Percentiles rank a stretch among this genome's conserved stretches.
phyloP scores from a whole-genome alignment of 441 rosid genomes.

The Croton setiger region DNA sequence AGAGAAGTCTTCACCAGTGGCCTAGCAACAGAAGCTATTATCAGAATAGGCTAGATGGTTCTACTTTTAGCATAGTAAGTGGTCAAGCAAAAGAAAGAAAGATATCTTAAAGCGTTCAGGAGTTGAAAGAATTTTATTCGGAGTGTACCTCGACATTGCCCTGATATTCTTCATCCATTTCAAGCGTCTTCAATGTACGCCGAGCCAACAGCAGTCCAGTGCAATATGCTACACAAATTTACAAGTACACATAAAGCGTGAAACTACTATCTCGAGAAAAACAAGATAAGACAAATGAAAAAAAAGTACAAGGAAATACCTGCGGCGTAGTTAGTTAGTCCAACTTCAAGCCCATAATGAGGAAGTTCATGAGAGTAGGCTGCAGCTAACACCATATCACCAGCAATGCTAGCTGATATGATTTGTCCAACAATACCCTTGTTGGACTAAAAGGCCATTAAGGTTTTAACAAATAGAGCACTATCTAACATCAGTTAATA shows the following conservation, averaged over 20 bases:
- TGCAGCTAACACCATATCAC: constrained; percentile 73
- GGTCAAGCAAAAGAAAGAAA: too few species aligned
- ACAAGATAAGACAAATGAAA: too few species aligned
- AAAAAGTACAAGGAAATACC: too few species aligned
- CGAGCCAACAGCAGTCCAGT: constrained; percentile 93
- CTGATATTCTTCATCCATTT: constrained; percentile 71
- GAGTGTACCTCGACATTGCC: constrained; percentile 87
- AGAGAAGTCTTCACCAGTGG: constrained; percentile 79
- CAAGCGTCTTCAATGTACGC: constrained; percentile 69
- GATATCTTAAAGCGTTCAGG: too few species aligned
- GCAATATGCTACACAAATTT: constrained; percentile 68
- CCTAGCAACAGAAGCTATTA: constrained; percentile 32
- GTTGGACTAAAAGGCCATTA: constrained; percentile 68
- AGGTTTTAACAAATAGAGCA: too few species aligned
- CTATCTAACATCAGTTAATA: too few species aligned
- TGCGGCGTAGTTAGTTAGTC: constrained; percentile 83
- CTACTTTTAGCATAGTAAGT: too few species aligned
- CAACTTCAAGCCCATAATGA: constrained; percentile 72
- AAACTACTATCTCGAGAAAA: too few species aligned
- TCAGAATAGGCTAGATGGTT: too few species aligned
- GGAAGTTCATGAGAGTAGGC: constrained; percentile 87
- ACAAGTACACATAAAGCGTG: too few species aligned
- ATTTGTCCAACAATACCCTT: constrained; percentile 73
- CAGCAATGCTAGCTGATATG: constrained; percentile 59
- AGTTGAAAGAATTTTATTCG: too few species aligned